Evolutionary conservation across 1,284 basidiomycete genomes (phyloP).

Genomic region (Kalmanozyma brasiliensis): DNA sequence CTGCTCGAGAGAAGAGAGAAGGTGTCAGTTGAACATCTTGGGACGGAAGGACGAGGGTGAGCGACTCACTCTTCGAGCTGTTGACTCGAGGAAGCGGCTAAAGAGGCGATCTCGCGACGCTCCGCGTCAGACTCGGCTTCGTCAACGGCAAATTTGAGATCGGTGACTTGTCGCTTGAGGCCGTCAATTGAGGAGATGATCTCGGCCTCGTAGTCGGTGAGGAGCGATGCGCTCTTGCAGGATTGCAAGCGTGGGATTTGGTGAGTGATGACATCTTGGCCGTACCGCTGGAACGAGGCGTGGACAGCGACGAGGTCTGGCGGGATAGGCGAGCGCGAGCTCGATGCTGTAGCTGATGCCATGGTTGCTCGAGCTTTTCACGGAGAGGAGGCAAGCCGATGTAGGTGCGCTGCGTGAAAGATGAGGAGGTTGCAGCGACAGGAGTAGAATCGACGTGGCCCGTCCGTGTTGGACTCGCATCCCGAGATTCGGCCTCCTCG

Average conservation of each 20-base stretch:
- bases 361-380: slow-evolving; percentile 8
- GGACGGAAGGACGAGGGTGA: neutral
- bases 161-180: slow-evolving; percentile 40
- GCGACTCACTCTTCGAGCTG: slow-evolving; percentile 30
- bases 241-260: slow-evolving; percentile 43
- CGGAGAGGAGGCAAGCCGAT: neutral
- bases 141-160: slow-evolving; percentile 50
- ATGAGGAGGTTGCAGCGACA: neutral
- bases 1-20: slow-evolving; percentile 5
- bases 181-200: slow-evolving; percentile 46
- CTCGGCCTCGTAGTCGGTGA: slow-evolving; percentile 49
- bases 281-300: slow-evolving; percentile 37
- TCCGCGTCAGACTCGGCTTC: slow-evolving; percentile 45
- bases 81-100: slow-evolving; percentile 9
- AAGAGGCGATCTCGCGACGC: slow-evolving; percentile 21
- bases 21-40: neutral
- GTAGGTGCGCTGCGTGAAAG: neutral
- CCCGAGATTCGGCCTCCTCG: too few relatives aligned
- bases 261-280: slow-evolving; percentile 42
- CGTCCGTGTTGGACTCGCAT: slow-evolving; percentile 4
- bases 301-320: slow-evolving; percentile 33
- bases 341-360: slow-evolving; percentile 15
- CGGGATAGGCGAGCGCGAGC: slow-evolving; percentile 23
- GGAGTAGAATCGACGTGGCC: slow-evolving; percentile 7
- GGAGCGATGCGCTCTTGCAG: slow-evolving; percentile 27